Percentiles rank a stretch among this genome's conserved stretches.
phyloP scores from a whole-genome alignment of 768 basidiomycete species.

The Lactarius indigo region DNA sequence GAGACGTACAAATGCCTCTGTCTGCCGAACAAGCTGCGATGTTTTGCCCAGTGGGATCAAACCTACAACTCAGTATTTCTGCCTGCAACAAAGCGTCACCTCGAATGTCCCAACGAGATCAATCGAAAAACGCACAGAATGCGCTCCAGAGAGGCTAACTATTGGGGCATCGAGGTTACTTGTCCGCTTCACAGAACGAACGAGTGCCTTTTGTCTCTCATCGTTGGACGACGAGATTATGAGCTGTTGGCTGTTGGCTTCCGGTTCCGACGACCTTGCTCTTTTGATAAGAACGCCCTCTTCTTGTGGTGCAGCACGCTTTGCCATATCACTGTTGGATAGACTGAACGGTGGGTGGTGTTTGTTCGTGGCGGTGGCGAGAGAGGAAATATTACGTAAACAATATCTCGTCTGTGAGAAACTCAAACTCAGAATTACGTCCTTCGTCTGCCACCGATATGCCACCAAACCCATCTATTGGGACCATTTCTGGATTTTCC shows the following conservation, averaged over 20 bases:
- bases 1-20: constrained; percentile 76
- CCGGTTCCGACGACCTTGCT: constrained; percentile 45
- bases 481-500: constrained; percentile 44
- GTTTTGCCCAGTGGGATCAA: constrained; percentile 91
- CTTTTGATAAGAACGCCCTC: constrained; percentile 61
- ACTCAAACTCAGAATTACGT: neutral
- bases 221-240: constrained; percentile 73
- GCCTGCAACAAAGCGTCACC: constrained; percentile 40
- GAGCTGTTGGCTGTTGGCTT: constrained; percentile 56
- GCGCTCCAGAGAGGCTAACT: constrained; percentile 82
- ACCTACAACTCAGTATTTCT: constrained; percentile 89
- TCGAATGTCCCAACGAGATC: neutral
- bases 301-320: constrained; percentile 58
- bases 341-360: neutral
- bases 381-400: constrained; percentile 2
- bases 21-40: constrained; percentile 92
- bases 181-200: constrained; percentile 87
- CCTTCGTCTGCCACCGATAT: neutral
- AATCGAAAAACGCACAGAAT: constrained; percentile 55
- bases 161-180: constrained; percentile 92
- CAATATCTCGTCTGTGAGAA: neutral
- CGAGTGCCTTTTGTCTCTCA: constrained; percentile 71
- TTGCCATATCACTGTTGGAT: constrained; percentile 50
- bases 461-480: neutral
- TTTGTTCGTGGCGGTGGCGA: neutral